phyloP scores from a whole-genome alignment of 2,329 filamentous ascomycete species.

The Claviceps purpurea region DNA sequence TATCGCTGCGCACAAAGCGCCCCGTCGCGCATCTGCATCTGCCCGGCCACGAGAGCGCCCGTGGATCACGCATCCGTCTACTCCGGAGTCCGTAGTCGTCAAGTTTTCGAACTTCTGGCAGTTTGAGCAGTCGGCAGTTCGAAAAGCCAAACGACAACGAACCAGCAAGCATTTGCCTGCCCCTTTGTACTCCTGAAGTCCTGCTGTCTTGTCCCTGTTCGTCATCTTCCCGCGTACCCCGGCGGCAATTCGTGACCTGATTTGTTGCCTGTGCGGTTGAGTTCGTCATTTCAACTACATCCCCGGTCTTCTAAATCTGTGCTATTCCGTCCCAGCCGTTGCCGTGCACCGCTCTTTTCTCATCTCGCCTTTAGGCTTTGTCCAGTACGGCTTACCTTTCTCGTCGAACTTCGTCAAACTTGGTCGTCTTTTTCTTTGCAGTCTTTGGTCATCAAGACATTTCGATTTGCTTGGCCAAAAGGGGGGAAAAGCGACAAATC shows the following conservation, averaged over 20 bases:
- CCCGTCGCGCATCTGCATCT: no score
- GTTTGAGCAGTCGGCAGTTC: not conserved
- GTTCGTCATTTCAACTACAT: not conserved
- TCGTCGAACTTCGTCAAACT: not conserved
- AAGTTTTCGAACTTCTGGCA: not conserved
- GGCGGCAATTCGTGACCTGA: not conserved
- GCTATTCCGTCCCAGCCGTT: not conserved
- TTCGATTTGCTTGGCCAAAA: not conserved
- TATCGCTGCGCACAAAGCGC: no score
- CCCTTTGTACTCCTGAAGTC: not conserved
- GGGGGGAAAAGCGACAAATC: not conserved
- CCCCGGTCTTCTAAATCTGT: not conserved
- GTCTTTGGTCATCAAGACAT: not conserved
- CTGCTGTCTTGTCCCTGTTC: not conserved
- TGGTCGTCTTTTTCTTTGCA: not conserved
- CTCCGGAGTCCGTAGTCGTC: no score
- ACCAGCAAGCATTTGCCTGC: not conserved
- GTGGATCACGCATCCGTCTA: no score
- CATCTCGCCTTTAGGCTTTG: not conserved
- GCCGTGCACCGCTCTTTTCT: not conserved
- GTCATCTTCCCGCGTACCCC: not conserved
- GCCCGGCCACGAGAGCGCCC: no score
- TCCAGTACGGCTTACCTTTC: not conserved
- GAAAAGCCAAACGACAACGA: not conserved
- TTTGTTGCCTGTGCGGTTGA: not conserved